Percentiles rank a stretch among this genome's conserved stretches.
Evolutionary conservation across 768 basidiomycete species (phyloP).

Genomic region (Pulveroboletus sp.): DNA sequence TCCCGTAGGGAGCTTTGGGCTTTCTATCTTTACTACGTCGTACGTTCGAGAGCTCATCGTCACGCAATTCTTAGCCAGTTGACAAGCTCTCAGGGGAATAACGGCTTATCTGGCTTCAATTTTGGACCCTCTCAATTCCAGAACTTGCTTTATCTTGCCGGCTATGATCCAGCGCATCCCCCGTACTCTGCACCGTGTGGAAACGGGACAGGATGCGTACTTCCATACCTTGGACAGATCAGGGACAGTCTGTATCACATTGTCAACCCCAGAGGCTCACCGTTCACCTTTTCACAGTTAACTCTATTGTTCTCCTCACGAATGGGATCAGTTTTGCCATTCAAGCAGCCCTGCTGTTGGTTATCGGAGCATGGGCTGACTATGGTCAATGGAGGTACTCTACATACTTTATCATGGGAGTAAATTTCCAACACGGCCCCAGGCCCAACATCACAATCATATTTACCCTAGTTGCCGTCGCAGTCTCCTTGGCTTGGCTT

Average conservation of each 20-base stretch:
- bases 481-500: slow-evolving; percentile 74
- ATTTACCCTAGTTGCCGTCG: slow-evolving; percentile 62
- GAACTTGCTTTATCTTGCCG: slow-evolving; percentile 67
- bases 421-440: slow-evolving; percentile 2
- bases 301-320: slow-evolving; percentile 72
- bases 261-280: background rate
- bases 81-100: slow-evolving; percentile 47
- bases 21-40: slow-evolving; percentile 56
- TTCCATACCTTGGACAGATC: slow-evolving; percentile 58
- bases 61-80: background rate
- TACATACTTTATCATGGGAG: background rate
- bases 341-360: slow-evolving; percentile 60
- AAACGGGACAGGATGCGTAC: slow-evolving; percentile 50
- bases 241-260: slow-evolving; percentile 48
- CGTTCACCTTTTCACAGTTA: slow-evolving; percentile 42
- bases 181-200: slow-evolving; percentile 51
- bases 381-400: slow-evolving; percentile 72
- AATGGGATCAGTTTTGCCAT: slow-evolving; percentile 78
- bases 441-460: slow-evolving; percentile 76
- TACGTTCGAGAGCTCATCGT: slow-evolving; percentile 12
- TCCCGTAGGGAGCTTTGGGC: slow-evolving; percentile 51
- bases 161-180: slow-evolving; percentile 59
- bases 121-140: slow-evolving; percentile 75
- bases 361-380: slow-evolving; percentile 76
- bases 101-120: slow-evolving; percentile 63